phyloP scores from a whole-genome alignment of 345 rosid genomes.

The Laguncularia racemosa region DNA sequence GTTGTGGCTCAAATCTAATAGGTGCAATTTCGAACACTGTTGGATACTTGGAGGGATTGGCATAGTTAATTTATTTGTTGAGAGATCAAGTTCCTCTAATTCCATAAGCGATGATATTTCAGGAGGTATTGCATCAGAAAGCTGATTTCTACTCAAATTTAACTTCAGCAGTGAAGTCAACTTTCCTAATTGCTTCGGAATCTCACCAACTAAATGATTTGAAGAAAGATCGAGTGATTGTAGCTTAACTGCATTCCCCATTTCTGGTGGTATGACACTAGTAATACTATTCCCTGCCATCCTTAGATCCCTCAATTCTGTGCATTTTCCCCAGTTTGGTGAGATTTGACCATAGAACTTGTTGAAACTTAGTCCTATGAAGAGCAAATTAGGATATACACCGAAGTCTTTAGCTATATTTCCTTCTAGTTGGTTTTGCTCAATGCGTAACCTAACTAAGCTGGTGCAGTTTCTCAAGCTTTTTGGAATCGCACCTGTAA shows the following conservation, averaged over 20 bases:
- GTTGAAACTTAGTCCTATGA: constrained; percentile 25
- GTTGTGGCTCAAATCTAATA: constrained; percentile 24
- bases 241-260: constrained; percentile 15
- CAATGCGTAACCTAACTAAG: too few species aligned
- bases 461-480: too few species aligned
- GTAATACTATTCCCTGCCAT: too few species aligned
- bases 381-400: constrained; percentile 12
- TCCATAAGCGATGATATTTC: constrained; percentile 6
- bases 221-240: neutral
- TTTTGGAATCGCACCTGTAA: too few species aligned
- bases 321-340: too few species aligned
- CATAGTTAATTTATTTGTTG: constrained; percentile 15
- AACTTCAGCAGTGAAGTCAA: neutral
- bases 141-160: neutral
- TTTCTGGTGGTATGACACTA: constrained; percentile 11
- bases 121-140: constrained; percentile 9
- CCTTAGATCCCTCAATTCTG: too few species aligned
- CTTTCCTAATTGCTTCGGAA: constrained; percentile 1
- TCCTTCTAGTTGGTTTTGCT: too few species aligned
- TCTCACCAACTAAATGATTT: neutral
- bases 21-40: neutral
- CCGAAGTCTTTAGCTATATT: constrained; percentile 10
- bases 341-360: constrained; percentile 9
- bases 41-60: neutral
- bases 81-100: constrained; percentile 18